phyloP scores from a whole-genome alignment of 2,329 filamentous ascomycete genomes.

The Fusarium zealandicum region DNA sequence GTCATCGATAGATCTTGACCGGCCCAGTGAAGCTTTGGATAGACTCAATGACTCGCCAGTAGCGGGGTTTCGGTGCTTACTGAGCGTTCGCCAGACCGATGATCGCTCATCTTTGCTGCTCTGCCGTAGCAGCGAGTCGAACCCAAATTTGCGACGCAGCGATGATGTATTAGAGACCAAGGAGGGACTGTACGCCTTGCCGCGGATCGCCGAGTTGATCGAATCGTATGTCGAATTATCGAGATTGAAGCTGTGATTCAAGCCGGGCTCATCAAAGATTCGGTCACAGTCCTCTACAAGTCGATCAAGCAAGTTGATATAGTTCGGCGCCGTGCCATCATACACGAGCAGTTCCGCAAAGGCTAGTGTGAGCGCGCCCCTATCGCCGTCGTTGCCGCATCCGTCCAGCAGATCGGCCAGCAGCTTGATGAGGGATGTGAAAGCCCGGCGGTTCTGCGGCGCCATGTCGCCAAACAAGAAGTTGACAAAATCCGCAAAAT shows the following conservation, averaged over 20 bases:
- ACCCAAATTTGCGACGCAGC: conserved; percentile 82
- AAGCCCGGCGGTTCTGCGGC: conserved; percentile 76
- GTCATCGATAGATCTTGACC: conserved; percentile 79
- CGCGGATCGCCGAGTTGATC: conserved; percentile 61
- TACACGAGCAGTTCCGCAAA: conserved; percentile 87
- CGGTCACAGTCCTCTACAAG: conserved; percentile 88
- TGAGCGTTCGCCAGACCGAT: conserved; percentile 86
- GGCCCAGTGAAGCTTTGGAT: conserved; percentile 70
- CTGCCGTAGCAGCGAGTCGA: conserved; percentile 77
- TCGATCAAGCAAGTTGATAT: conserved; percentile 87
- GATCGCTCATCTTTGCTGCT: conserved; percentile 80
- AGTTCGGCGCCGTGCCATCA: conserved; percentile 78
- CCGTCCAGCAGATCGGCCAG: conserved; percentile 88
- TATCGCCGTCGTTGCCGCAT: conserved; percentile 88
- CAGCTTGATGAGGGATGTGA: conserved; percentile 83
- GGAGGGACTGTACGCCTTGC: conserved; percentile 73
- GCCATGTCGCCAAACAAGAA: conserved; percentile 71
- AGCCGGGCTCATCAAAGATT: conserved; percentile 75
- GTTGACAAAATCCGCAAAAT: conserved; percentile 75
- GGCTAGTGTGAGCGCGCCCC: conserved; percentile 84
- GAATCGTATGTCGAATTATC: conserved; percentile 62
- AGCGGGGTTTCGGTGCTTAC: conserved; percentile 74
- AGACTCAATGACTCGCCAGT: conserved; percentile 69
- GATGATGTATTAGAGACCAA: conserved; percentile 87
- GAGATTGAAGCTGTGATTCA: conserved; percentile 51